Base-by-base conservation (phyloP, 192 early-diverging fungal genomes). In the Ramicandelaber brevisporus region DNA sequence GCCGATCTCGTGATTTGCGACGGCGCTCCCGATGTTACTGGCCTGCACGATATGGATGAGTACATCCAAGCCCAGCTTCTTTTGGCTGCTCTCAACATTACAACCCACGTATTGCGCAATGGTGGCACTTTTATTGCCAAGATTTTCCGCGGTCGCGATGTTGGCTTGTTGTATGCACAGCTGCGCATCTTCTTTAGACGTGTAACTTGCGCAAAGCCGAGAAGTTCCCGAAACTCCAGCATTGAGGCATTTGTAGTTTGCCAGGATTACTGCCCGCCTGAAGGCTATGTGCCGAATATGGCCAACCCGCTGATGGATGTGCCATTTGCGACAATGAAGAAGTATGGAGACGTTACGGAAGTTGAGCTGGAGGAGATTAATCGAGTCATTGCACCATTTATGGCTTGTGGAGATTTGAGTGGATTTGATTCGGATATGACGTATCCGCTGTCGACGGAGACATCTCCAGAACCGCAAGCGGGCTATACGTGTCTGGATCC, bases 1-100 rank as follows among this genome's bases (percentile, higher is more conserved):
- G 83, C 87, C 1, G 87, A 95, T 40, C 52, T 95, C 41, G 87
- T 95, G 16, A 71, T 98, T 26, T 84, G 88, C 56, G 88, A 90
- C 49, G 88, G 88, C 33, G 85, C 85, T 10, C 83, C 85, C 11
- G 85, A 90, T 45, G 85, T 98, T 12, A 98, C 88, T 7, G 92
- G 92, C 12, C 59, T 92, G 18, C 88, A 95, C 47, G 93, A 95
- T 38, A 83, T 95, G 65, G 93, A 98, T 58, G 93, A 98, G 54
- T 98, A 89, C 45, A 84, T 95, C 40, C 93, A 98, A 40, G 86
- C 89, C 5, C 89, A 98, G 48, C 63, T 98, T 6, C 53, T 95
- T 25, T 56, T 98, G 24, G 85, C 89, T 1, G 77, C 93, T 5
- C 65, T 95, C 33, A 95, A 93, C 45, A 98, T 98, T 47, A 90